phyloP scores from a whole-genome alignment of 2,329 filamentous ascomycete genomes.

The Calonectria multiphialidica region DNA sequence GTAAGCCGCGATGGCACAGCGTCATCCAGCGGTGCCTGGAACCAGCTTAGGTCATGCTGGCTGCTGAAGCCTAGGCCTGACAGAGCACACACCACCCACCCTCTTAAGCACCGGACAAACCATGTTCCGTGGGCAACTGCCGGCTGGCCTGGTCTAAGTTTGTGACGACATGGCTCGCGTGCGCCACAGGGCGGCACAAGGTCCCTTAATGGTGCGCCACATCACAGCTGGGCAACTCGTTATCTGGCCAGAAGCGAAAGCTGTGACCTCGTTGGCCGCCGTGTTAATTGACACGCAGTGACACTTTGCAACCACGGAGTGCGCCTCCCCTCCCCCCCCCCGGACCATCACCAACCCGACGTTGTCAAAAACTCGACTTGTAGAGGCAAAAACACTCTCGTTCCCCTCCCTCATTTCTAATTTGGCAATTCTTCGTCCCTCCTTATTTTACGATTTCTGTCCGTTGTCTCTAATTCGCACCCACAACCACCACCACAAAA shows the following conservation, averaged over 20 bases:
- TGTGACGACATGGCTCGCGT: not conserved
- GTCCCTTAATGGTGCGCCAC: slow-evolving; percentile 22
- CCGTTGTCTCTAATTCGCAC: not conserved
- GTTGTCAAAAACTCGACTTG: not conserved
- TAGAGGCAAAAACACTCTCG: not conserved
- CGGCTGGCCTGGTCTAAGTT: not conserved
- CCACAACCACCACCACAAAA: not conserved
- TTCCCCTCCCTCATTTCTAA: not conserved
- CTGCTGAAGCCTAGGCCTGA: not conserved
- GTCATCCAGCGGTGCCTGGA: slow-evolving; percentile 46
- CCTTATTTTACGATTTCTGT: slow-evolving; percentile 10
- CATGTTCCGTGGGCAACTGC: slow-evolving; percentile 9
- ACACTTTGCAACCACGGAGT: slow-evolving; percentile 1
- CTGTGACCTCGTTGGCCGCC: slow-evolving; percentile 1
- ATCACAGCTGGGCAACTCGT: slow-evolving; percentile 24
- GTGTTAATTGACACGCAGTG: slow-evolving; percentile 26
- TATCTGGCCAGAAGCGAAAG: slow-evolving; percentile 39
- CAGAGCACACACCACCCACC: not conserved
- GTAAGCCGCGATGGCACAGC: slow-evolving; percentile 29
- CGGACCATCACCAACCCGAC: slow-evolving; percentile 2
- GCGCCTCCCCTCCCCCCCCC: not conserved
- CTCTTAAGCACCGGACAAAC: not conserved
- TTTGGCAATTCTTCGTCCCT: not conserved
- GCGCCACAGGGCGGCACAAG: slow-evolving; percentile 23
- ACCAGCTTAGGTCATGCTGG: slow-evolving; percentile 6